These are phyloP conservation scores for Russula lepida DNA, from an alignment of 768 basidiomycete genomes.

Conservation along the genomic window DNA sequence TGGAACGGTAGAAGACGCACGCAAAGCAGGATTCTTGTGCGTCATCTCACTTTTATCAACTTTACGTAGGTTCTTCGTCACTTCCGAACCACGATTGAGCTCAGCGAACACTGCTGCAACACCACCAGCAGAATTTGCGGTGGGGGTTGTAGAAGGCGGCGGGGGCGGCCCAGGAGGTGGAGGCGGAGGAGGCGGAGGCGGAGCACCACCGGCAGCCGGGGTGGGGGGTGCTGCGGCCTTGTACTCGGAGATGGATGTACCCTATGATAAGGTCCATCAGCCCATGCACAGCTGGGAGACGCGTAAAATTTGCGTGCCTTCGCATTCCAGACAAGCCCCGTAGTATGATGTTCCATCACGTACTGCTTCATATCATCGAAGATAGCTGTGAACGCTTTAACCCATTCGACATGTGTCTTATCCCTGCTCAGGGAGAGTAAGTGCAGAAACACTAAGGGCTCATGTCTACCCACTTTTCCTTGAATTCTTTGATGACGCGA, in stretches of 20 bases:
- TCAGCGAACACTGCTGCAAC: slow-evolving; percentile 82
- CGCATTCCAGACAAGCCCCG: slow-evolving; percentile 84
- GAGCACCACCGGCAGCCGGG: slow-evolving; percentile 35
- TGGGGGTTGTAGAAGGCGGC: slow-evolving; percentile 29
- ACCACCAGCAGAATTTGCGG: slow-evolving; percentile 37
- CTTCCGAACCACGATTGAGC: slow-evolving; percentile 80
- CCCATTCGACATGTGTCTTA: slow-evolving; percentile 83
- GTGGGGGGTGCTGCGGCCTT: slow-evolving; percentile 29
- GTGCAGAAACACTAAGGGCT: not conserved
- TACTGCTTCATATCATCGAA: slow-evolving; percentile 79
- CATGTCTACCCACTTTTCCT: slow-evolving; percentile 62
- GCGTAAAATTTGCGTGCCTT: slow-evolving; percentile 37
- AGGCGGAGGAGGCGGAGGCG: slow-evolving; percentile 38
- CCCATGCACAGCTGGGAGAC: not conserved
- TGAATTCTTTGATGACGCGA: slow-evolving; percentile 85
- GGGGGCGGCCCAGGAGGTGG: slow-evolving; percentile 34
- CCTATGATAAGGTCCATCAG: slow-evolving; percentile 31
- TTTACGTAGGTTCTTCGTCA: slow-evolving; percentile 86
- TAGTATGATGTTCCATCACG: slow-evolving; percentile 75
- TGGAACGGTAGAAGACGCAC: slow-evolving; percentile 47
- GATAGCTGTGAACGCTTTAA: slow-evolving; percentile 55
- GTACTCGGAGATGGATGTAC: slow-evolving; percentile 49
- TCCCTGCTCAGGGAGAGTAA: slow-evolving; percentile 45
- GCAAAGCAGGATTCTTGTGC: slow-evolving; percentile 90
- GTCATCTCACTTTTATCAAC: slow-evolving; percentile 97